phyloP scores from a whole-genome alignment of 305 asterid genomes.

The Fraxinus angustifolia region DNA sequence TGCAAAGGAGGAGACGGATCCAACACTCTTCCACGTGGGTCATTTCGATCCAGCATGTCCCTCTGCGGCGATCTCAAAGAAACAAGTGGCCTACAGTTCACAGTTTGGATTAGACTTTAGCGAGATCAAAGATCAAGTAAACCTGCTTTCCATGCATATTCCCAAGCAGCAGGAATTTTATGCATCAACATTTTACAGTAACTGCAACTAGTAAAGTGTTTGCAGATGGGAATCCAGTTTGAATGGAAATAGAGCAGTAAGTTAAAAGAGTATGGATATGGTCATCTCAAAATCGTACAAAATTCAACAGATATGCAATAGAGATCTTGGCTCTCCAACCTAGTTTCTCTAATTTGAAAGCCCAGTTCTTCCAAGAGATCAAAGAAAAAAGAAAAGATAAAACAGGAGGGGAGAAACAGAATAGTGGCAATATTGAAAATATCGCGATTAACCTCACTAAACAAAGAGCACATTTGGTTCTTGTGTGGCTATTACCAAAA shows the following conservation, averaged over 20 bases:
- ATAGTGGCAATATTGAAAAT: not conserved
- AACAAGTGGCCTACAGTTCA: conserved; percentile 38
- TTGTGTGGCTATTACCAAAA: not conserved
- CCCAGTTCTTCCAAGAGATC: not conserved
- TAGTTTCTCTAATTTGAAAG: not conserved
- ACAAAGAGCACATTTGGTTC: not conserved
- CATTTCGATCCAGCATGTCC: conserved; percentile 41
- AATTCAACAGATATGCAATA: not conserved
- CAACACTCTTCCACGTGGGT: conserved; percentile 35
- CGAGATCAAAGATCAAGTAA: conserved; percentile 10
- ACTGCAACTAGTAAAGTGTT: conserved; percentile 16
- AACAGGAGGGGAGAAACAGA: not conserved
- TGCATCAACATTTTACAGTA: not conserved
- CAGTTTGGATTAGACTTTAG: conserved; percentile 11
- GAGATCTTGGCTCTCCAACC: not conserved
- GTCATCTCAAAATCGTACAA: not conserved
- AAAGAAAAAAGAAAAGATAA: not conserved
- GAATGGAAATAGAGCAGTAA: not conserved
- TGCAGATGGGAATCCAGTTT: conserved; percentile 14
- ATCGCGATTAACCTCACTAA: not conserved
- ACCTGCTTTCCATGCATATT: conserved; percentile 10
- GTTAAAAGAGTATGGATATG: not conserved
- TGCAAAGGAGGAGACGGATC: conserved; percentile 34
- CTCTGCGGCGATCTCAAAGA: conserved; percentile 61
- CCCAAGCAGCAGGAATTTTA: conserved; percentile 16